phyloP scores from a whole-genome alignment of 345 rosid species.

The Erucastrum elatum region DNA sequence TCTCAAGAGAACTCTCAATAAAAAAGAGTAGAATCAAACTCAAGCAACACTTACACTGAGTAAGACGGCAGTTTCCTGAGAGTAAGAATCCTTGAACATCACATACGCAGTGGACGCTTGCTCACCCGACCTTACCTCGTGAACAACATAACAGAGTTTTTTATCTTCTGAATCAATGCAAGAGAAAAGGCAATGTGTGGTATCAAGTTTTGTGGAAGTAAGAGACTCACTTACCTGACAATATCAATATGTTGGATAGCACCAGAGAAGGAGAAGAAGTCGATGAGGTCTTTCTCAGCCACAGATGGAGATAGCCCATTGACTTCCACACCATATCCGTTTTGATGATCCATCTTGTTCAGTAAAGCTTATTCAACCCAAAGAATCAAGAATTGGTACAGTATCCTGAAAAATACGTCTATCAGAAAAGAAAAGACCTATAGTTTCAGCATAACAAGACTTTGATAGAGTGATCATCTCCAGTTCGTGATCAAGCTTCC shows the following conservation, averaged over 20 bases:
- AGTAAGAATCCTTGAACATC: constrained; percentile 73
- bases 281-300: constrained; percentile 61
- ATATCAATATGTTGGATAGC: constrained; percentile 59
- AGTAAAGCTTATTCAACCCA: not conserved
- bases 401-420: not conserved
- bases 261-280: constrained; percentile 78
- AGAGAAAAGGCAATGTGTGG: not conserved
- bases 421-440: not conserved
- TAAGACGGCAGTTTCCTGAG: constrained; percentile 80
- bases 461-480: not conserved
- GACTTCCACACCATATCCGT: constrained; percentile 59
- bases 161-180: not conserved
- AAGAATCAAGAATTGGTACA: not conserved
- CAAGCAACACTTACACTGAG: constrained; percentile 52
- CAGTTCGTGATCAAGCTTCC: not conserved
- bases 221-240: constrained; percentile 45
- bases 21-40: not conserved
- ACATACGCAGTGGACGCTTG: constrained; percentile 58
- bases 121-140: constrained; percentile 32
- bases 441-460: not conserved
- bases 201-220: not conserved
- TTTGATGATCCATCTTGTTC: constrained; percentile 50
- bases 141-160: not conserved
- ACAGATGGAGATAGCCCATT: constrained; percentile 68
- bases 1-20: not conserved